These are phyloP conservation scores for Malus hybrid DNA, from an alignment of 331 rosid species.

Conservation along the genomic window DNA sequence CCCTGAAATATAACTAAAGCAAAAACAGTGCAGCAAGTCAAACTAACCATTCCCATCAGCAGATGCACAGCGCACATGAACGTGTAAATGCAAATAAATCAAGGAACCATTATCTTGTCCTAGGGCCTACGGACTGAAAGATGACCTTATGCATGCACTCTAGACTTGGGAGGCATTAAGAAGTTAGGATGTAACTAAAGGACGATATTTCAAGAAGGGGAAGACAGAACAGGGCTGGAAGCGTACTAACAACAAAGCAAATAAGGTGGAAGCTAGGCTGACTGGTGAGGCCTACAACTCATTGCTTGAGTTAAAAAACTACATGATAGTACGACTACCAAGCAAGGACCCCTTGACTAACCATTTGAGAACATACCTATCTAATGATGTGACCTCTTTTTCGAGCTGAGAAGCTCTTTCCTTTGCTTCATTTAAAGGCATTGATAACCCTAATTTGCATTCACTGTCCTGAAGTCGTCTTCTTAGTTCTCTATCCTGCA, in stretches of 20 bases:
- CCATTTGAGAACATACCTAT: slow-evolving; percentile 44
- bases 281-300: background rate
- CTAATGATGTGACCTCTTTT: slow-evolving; percentile 65
- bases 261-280: background rate
- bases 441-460: slow-evolving; percentile 68
- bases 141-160: background rate
- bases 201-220: background rate
- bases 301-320: background rate
- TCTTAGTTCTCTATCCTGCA: slow-evolving; percentile 72
- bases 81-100: background rate
- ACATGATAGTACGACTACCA: background rate
- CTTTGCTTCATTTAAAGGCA: slow-evolving; percentile 81
- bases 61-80: background rate
- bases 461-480: slow-evolving; percentile 84
- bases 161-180: background rate
- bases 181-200: background rate
- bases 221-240: background rate
- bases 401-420: slow-evolving; percentile 82
- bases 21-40: background rate
- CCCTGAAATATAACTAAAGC: background rate
- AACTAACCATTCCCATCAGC: background rate
- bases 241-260: background rate
- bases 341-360: background rate
- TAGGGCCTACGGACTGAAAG: background rate
- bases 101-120: background rate